A percentile compares a stretch with the other conserved stretches of the same genome.
Evolutionary conservation across 1,284 basidiomycete genomes (phyloP).

Genomic region (Golubevia sp.): DNA sequence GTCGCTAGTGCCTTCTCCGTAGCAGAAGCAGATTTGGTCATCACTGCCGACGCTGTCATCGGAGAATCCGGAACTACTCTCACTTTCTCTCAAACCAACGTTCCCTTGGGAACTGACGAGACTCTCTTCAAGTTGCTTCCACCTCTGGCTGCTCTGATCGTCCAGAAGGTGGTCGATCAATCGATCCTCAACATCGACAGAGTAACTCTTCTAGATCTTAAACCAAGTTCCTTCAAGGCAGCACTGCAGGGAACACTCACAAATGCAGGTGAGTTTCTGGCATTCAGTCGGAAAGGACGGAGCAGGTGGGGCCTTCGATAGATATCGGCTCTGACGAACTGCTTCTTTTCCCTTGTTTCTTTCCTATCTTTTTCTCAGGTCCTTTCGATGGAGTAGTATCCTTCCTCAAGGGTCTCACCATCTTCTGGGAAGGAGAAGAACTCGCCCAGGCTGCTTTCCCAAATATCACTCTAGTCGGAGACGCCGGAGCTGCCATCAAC

Average conservation of each 20-base stretch:
- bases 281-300: no score
- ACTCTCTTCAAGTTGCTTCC: conserved; percentile 49
- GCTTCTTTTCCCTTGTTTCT: no score
- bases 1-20: conserved; percentile 39
- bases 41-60: conserved; percentile 34
- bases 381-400: conserved; percentile 52
- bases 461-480: conserved; percentile 42
- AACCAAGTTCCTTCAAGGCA: conserved; percentile 40
- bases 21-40: conserved; percentile 40
- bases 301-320: no score
- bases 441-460: conserved; percentile 54
- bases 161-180: conserved; percentile 57
- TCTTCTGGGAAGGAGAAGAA: conserved; percentile 42
- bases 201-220: conserved; percentile 46
- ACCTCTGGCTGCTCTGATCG: conserved; percentile 50
- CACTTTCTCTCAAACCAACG: conserved; percentile 46
- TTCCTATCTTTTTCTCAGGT: no score
- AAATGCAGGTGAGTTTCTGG: conserved; percentile 52
- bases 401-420: conserved; percentile 48
- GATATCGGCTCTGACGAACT: no score
- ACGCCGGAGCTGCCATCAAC: conserved; percentile 50
- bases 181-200: conserved; percentile 42
- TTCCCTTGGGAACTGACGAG: conserved; percentile 46
- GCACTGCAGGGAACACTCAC: conserved; percentile 48
- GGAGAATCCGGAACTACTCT: conserved; percentile 50